Evolutionary conservation across 2,329 filamentous ascomycete genomes (phyloP), one percentile per base, ranked within the genome.

Genomic region (Hirsutella thompsonii): DNA sequence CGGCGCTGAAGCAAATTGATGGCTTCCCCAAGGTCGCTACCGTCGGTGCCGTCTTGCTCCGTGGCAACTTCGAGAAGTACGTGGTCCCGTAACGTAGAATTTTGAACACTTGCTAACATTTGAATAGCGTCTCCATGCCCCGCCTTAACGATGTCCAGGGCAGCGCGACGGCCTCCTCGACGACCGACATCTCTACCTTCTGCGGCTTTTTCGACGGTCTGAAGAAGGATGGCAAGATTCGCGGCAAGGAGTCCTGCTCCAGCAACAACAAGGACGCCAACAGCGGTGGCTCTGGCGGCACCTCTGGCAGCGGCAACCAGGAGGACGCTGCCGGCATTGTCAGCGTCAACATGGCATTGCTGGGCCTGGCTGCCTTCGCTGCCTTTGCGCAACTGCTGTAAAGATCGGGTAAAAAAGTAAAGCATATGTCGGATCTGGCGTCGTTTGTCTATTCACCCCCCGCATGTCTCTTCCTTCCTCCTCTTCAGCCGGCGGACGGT

Each of bases 21-120:
- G 77, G 76, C 28, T 83, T 96, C 65, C 71, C 74, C 46, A 58
- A 69, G 48, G 74, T 98, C 21, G 57, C 74, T 56, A 74, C 68
- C 42, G 76, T 95, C 44, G 90, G 89, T 66, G 87, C 86, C 54
- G 71, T 96, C 56, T 81, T 87, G 61, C 77, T 94, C 61, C 79
- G 80, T 53, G 92, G 92, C 55, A 83, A 79, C 68, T 93, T 95
- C 63, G 73, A 78, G 47, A 70, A 75, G 87, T 93, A 73, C 70
- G 85, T 76, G 16, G 13, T 2, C 11, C 2, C 8, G 8, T 29
- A 13, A 29, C 26, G 13, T 29, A 11, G 29, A 3, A 5, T 11
- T 11, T 11, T 11, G 29, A 5, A n/a, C 29, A 32, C 18, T 3
- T 3, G 14, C 34, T 43, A 39, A 36, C 33, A 35, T 13, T 6